phyloP scores from a whole-genome alignment of 305 asterid species.

The Fraxinus albicans region DNA sequence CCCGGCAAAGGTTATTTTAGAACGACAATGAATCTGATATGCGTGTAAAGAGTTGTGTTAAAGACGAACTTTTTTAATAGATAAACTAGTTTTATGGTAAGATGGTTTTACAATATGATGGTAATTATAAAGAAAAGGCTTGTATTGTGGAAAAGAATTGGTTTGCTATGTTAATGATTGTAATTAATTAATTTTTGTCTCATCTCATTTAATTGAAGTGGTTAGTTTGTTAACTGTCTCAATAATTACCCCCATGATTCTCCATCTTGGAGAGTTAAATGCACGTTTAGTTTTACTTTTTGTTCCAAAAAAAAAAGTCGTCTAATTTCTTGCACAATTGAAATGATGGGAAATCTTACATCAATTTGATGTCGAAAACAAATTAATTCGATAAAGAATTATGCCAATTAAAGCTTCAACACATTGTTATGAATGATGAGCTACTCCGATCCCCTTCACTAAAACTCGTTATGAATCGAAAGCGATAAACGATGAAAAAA shows the following conservation, averaged over 20 bases:
- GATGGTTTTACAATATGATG: neutral
- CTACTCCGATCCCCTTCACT: neutral
- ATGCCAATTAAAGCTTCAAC: neutral
- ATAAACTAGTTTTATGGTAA: neutral
- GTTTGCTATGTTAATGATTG: slow-evolving; percentile 38
- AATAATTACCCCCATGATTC: slow-evolving; percentile 45
- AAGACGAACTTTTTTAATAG: neutral
- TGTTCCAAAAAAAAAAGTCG: neutral
- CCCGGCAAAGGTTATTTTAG: neutral
- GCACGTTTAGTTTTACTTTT: slow-evolving; percentile 10
- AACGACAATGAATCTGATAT: neutral
- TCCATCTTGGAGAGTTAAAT: slow-evolving; percentile 23
- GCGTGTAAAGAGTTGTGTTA: neutral
- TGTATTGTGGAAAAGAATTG: slow-evolving; percentile 24
- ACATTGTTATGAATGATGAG: neutral
- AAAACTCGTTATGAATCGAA: neutral
- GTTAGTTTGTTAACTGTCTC: slow-evolving; percentile 37
- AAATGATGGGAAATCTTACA: neutral
- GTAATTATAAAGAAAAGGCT: slow-evolving; percentile 23
- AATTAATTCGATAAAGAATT: neutral
- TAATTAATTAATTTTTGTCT: slow-evolving; percentile 27
- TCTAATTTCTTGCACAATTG: neutral
- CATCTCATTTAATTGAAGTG: slow-evolving; percentile 23
- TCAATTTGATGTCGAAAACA: neutral
- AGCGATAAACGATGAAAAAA: neutral